Evolutionary conservation across 2,329 filamentous ascomycete genomes (phyloP).

Genomic region (Nothopassalora personata): DNA sequence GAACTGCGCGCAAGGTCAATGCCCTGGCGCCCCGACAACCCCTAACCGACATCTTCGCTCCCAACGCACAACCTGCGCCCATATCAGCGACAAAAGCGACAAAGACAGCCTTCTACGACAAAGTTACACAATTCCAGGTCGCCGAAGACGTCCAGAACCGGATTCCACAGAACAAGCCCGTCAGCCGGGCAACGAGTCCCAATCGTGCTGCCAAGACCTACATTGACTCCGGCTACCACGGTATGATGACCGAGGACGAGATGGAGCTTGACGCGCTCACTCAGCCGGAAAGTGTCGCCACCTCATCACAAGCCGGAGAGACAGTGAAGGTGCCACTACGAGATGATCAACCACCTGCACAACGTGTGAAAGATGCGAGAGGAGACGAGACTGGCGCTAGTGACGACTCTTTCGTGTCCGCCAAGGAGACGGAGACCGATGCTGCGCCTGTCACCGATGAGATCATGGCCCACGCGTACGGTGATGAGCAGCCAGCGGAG

Average conservation of each 20-base stretch:
- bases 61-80: conserved; percentile 42
- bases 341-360: conserved; percentile 29
- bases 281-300: conserved; percentile 13
- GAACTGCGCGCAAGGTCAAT: conserved; percentile 60
- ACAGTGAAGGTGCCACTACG: conserved; percentile 21
- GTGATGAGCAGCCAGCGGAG: conserved; percentile 11
- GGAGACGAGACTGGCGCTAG: conserved; percentile 26
- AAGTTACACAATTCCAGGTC: conserved; percentile 56
- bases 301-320: conserved; percentile 14
- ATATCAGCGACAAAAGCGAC: conserved; percentile 53
- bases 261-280: conserved; percentile 36
- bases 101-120: conserved; percentile 47
- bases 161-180: conserved; percentile 20
- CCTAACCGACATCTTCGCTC: conserved; percentile 45
- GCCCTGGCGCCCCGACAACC: conserved; percentile 53
- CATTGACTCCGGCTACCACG: conserved; percentile 67
- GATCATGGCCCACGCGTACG: conserved; percentile 13
- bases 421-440: conserved; percentile 39
- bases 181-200: conserved; percentile 31
- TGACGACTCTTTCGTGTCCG: conserved; percentile 46
- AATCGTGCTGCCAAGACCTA: conserved; percentile 32
- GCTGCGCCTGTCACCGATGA: conserved; percentile 7
- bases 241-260: conserved; percentile 53
- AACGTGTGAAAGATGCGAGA: conserved; percentile 20
- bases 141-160: conserved; percentile 49